Conservation (phyloP, 2,329 filamentous ascomycete genomes). For the Apiospora hydei region DNA sequence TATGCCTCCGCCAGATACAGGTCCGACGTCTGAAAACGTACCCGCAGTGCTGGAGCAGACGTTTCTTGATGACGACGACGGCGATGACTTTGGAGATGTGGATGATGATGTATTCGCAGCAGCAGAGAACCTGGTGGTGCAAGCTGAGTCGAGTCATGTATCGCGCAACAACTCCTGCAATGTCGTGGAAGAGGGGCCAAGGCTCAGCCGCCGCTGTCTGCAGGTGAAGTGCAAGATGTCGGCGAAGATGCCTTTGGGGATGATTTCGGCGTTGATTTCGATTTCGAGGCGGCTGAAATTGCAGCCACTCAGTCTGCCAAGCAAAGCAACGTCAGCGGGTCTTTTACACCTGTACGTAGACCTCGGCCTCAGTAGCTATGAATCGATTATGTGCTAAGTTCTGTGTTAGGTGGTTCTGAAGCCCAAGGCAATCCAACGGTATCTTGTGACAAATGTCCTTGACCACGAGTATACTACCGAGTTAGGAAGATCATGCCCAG, state of each 20-base stretch:
- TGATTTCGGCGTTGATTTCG: slow-evolving; percentile 76
- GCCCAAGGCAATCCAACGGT: slow-evolving; percentile 82
- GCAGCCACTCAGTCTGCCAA: slow-evolving; percentile 72
- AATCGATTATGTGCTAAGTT: slow-evolving; percentile 64
- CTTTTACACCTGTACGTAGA: slow-evolving; percentile 62
- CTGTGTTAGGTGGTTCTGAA: slow-evolving; percentile 70
- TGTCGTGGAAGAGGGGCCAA: neutral
- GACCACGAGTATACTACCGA: slow-evolving; percentile 72
- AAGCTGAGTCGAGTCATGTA: slow-evolving; percentile 41
- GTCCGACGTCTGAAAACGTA: slow-evolving; percentile 29
- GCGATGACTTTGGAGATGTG: slow-evolving; percentile 71
- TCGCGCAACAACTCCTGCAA: slow-evolving; percentile 28
- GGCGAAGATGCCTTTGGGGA: slow-evolving; percentile 65
- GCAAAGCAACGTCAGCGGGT: slow-evolving; percentile 34
- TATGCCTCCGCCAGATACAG: slow-evolving; percentile 29
- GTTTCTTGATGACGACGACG: slow-evolving; percentile 29
- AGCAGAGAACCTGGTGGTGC: slow-evolving; percentile 51
- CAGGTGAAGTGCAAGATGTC: slow-evolving; percentile 39
- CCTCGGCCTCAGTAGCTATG: slow-evolving; percentile 38
- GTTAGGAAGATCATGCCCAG: slow-evolving; percentile 63
- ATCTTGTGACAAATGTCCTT: slow-evolving; percentile 78
- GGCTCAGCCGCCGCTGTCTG: slow-evolving; percentile 9
- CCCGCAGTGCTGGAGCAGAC: slow-evolving; percentile 28
- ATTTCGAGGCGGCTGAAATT: slow-evolving; percentile 79
- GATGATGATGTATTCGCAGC: slow-evolving; percentile 67